phyloP scores from a whole-genome alignment of 1,284 basidiomycete genomes.

The Tranzscheliella williamsii region DNA sequence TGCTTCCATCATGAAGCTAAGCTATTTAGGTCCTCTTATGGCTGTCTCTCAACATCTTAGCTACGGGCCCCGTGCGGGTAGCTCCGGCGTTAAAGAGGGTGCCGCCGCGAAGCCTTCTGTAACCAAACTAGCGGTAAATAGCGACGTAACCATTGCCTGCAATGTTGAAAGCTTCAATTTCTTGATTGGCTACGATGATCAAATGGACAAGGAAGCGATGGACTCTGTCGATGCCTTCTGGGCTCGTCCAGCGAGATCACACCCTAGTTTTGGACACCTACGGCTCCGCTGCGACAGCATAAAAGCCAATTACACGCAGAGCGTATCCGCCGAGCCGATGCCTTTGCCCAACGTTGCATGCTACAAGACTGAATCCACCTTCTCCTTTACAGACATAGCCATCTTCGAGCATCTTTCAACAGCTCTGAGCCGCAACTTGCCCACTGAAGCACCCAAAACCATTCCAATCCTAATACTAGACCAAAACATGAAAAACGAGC shows the following conservation, averaged over 20 bases:
- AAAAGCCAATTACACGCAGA: slow-evolving; percentile 2
- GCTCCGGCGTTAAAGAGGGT: too few species aligned
- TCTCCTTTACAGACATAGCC: slow-evolving; percentile 1
- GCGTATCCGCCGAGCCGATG: not conserved
- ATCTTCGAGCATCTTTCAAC: slow-evolving; percentile 32
- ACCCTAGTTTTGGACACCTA: slow-evolving; percentile 42
- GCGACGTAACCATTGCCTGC: slow-evolving; percentile 6
- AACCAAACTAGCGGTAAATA: too few species aligned
- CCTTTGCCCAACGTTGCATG: not conserved
- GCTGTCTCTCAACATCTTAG: too few species aligned
- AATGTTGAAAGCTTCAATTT: slow-evolving; percentile 16
- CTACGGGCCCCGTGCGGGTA: too few species aligned
- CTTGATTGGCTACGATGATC: slow-evolving; percentile 34
- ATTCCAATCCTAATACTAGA: slow-evolving; percentile 37
- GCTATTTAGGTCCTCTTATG: too few species aligned
- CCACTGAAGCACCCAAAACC: slow-evolving; percentile 6
- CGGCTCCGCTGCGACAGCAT: slow-evolving; percentile 31
- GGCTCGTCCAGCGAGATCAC: slow-evolving; percentile 26
- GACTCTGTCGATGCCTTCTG: slow-evolving; percentile 25
- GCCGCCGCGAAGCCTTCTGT: too few species aligned
- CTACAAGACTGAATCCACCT: not conserved
- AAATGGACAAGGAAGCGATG: not conserved
- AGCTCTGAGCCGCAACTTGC: slow-evolving; percentile 5
- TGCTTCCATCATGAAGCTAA: too few species aligned
- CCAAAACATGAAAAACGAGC: slow-evolving; percentile 10